Conservation (phyloP, 371 early-diverging fungal species). For the Mortierella polycephala region DNA sequence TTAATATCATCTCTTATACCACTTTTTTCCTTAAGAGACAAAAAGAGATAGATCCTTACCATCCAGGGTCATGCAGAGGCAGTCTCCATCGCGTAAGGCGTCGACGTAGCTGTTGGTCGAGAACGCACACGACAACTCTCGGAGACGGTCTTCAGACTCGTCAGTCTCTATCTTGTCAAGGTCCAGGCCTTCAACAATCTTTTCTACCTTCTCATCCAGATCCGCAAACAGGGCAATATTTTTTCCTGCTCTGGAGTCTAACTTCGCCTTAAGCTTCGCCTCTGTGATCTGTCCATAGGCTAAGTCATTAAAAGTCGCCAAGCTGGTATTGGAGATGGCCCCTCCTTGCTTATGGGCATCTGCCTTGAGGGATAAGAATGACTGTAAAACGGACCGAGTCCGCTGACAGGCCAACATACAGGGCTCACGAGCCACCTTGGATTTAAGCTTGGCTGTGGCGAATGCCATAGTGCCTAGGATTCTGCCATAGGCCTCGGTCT, state of each 20-base stretch:
- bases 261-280: conserved; percentile 43
- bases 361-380: conserved; percentile 38
- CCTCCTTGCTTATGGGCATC: conserved; percentile 55
- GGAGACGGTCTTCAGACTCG: conserved; percentile 35
- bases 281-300: conserved; percentile 54
- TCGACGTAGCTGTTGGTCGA: conserved; percentile 57
- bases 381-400: conserved; percentile 25
- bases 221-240: conserved; percentile 50
- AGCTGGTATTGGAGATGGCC: conserved; percentile 50
- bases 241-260: conserved; percentile 53
- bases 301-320: conserved; percentile 55
- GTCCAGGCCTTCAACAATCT: conserved; percentile 43
- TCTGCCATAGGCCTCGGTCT: conserved; percentile 32
- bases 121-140: conserved; percentile 51
- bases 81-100: conserved; percentile 54
- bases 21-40: background rate
- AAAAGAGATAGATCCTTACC: conserved; percentile 16
- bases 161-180: conserved; percentile 41
- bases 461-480: conserved; percentile 19
- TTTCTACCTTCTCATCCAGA: conserved; percentile 44
- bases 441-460: conserved; percentile 25
- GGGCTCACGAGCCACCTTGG: conserved; percentile 10
- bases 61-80: conserved; percentile 57
- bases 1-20: too few relatives aligned
- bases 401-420: conserved; percentile 25